Conservation (phyloP, 2,329 filamentous ascomycete species). For the Cordyceps pruinosa region DNA sequence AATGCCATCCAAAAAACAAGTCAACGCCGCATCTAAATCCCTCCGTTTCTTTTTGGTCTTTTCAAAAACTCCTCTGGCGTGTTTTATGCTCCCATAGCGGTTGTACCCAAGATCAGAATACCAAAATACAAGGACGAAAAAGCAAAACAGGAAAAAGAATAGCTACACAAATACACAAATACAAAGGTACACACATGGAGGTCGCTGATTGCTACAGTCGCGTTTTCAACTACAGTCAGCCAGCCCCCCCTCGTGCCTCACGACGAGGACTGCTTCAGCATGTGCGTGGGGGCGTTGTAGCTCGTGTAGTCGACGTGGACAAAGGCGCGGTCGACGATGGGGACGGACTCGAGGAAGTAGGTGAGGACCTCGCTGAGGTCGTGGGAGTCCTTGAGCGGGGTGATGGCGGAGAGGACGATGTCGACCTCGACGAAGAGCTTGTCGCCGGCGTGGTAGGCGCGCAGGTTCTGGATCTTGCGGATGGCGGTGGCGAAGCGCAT, state of each 20-base stretch:
- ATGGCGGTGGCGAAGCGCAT: conserved; percentile 92
- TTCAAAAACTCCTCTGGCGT: neutral
- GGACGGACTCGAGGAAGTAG: conserved; percentile 78
- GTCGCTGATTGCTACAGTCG: neutral
- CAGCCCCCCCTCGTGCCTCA: neutral
- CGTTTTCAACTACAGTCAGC: no score
- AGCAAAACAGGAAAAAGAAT: neutral
- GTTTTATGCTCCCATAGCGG: neutral
- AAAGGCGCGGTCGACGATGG: conserved; percentile 67
- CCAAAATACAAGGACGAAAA: neutral
- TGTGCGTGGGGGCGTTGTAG: conserved; percentile 55
- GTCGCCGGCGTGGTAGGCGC: conserved; percentile 79
- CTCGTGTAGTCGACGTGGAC: conserved; percentile 60
- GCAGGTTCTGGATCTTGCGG: conserved; percentile 74
- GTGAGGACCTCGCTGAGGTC: conserved; percentile 72
- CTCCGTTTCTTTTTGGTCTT: neutral
- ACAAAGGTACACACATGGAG: neutral
- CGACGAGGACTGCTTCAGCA: conserved; percentile 30
- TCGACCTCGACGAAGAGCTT: conserved; percentile 79
- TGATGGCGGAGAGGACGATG: conserved; percentile 72
- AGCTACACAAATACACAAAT: neutral
- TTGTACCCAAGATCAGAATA: neutral
- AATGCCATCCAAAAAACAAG: neutral
- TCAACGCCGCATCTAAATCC: neutral
- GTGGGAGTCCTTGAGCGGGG: conserved; percentile 70